Base-by-base conservation (phyloP, 768 basidiomycete genomes). In the Candolleomyces efflorescens region DNA sequence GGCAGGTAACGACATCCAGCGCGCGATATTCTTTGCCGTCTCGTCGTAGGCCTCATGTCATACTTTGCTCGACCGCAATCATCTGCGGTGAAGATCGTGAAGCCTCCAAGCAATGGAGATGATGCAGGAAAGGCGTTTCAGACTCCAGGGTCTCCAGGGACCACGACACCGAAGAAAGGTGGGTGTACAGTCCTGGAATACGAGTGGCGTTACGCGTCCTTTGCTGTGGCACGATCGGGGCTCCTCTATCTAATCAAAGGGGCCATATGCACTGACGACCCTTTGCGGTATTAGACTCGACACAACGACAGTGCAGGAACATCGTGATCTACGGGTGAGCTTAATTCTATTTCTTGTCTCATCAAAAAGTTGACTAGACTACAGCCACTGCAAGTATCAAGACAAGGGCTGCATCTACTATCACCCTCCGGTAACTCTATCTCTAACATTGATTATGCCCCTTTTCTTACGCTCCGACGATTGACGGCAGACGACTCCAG, bases 311-410 rank as follows among this genome's bases (percentile, higher is more conserved):
- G 66, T 97, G 94, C 73, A 85, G 90, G 67, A 96, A 97, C 76
- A 85, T 94, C 53, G 76, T 90, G 69, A 94, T 96, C 61, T 90
- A 94, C 68, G 94, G 94, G 93, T 94, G 73, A 62, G 70, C 62
- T 38, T 4, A 10, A 36, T 59, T 26, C 43, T 13, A 13, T 27
- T 26, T 5, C 27, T 17, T 0, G 50, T 18, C 18, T 44, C 15
- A n/a, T 15, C 22, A 18, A 37, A 18, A 12, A 20, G n/a, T 51
- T 57, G 18, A 50, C 32, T 15, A 18, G n/a, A 13, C 2, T 20
- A 7, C 56, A 94, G 92, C 43, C 86, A 79, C 57, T 95, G 93
- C 76, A 88, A 89, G 75, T 92, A 80, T 63, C 84, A 94, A 72
- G 89, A 90, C 66, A 90, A 90, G 74, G 90, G 90, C 59, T 95